These are phyloP conservation scores for Mimosa bimucronata DNA, from an alignment of 306 rosid genomes.

Conservation along the genomic window DNA sequence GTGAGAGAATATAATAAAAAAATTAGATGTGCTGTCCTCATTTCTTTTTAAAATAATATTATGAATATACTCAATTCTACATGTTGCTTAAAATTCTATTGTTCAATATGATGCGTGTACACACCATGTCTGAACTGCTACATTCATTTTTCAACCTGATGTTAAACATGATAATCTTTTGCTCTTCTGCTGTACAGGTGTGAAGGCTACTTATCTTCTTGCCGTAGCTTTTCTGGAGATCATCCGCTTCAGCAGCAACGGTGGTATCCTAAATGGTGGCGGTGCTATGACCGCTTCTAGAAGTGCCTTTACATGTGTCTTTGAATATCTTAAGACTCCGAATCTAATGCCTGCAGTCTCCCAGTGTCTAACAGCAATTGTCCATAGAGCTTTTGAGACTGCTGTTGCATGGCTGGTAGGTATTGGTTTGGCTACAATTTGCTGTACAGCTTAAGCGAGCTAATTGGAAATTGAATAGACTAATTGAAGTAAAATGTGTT, in stretches of 20 bases:
- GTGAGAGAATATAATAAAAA: neutral
- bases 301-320: constrained; percentile 94
- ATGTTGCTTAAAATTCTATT: constrained; percentile 8
- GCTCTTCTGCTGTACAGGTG: constrained; percentile 62
- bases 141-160: constrained; percentile 13
- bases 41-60: neutral
- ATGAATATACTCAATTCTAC: neutral
- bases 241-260: constrained; percentile 95
- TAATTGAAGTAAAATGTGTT: neutral
- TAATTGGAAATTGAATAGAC: constrained; percentile 32
- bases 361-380: constrained; percentile 91
- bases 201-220: constrained; percentile 98
- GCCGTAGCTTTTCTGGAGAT: constrained; percentile 97
- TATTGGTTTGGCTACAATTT: constrained; percentile 26
- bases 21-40: neutral
- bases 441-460: constrained; percentile 36
- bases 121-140: neutral
- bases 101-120: neutral
- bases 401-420: constrained; percentile 92
- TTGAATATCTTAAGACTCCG: constrained; percentile 96
- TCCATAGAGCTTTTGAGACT: constrained; percentile 89
- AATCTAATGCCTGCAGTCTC: constrained; percentile 94
- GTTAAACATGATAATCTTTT: neutral
- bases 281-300: constrained; percentile 61
- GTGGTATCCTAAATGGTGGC: constrained; percentile 92